These are phyloP conservation scores for Fusarium torreyae DNA, from an alignment of 2,329 filamentous ascomycete genomes.

Conservation along the genomic window DNA sequence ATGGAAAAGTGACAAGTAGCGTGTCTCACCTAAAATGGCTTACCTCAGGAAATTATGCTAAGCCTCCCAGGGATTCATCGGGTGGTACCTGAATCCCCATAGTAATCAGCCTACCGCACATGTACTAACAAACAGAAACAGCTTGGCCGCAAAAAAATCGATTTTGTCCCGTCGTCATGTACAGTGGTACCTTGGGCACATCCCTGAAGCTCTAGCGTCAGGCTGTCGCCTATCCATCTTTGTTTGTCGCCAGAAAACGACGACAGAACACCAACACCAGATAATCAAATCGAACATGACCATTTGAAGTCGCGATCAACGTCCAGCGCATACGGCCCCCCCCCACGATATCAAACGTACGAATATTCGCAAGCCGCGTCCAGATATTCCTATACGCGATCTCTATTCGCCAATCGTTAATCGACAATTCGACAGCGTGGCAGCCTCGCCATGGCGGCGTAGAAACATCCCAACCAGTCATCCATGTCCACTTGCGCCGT, in stretches of 20 bases:
- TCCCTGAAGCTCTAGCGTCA: constrained; percentile 45
- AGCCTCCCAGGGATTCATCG: constrained; percentile 11
- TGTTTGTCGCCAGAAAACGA: constrained; percentile 47
- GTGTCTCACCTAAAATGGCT: constrained; percentile 39
- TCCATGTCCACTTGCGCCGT: constrained; percentile 51
- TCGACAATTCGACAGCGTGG: constrained; percentile 47
- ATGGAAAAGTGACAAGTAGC: constrained; percentile 37
- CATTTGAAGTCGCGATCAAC: constrained; percentile 35
- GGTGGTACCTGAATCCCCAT: constrained; percentile 28
- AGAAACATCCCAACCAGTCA: constrained; percentile 47
- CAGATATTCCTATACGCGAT: constrained; percentile 24
- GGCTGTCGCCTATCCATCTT: constrained; percentile 44
- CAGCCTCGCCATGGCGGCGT: constrained; percentile 52
- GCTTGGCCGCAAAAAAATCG: constrained; percentile 16
- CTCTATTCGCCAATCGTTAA: constrained; percentile 41
- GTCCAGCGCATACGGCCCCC: constrained; percentile 31
- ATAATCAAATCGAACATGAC: constrained; percentile 35
- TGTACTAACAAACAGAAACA: constrained; percentile 21
- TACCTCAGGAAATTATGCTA: constrained; percentile 34
- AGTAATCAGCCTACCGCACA: background rate
- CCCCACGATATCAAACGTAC: constrained; percentile 18
- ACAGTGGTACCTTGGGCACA: constrained; percentile 31
- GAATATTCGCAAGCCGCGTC: constrained; percentile 14
- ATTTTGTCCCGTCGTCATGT: constrained; percentile 35
- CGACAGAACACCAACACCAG: constrained; percentile 44